Percentiles rank a stretch among this genome's conserved stretches.
Conservation (phyloP, 495 filamentous ascomycete species). For the Xylaria telfairii region DNA sequence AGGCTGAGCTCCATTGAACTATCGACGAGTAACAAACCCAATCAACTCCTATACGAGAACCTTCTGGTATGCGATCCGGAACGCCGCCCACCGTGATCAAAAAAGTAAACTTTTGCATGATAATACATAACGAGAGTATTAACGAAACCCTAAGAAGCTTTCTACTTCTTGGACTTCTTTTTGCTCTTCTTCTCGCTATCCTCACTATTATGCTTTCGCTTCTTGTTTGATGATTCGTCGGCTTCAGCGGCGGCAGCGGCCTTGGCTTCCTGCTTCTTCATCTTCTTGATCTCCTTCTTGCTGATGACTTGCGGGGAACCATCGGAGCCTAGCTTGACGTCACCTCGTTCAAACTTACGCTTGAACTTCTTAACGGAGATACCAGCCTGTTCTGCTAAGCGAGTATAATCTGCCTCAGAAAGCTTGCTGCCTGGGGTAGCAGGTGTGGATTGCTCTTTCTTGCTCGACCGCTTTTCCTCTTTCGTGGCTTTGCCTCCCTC, state of each 20-base stretch:
- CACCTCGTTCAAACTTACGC: conserved; percentile 72
- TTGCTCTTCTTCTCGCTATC: conserved; percentile 54
- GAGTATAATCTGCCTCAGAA: conserved; percentile 56
- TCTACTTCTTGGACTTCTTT: conserved; percentile 53
- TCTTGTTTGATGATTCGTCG: conserved; percentile 35
- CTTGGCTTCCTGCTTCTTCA: conserved; percentile 69
- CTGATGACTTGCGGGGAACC: conserved; percentile 67
- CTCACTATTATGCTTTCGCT: conserved; percentile 40
- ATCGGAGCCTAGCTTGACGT: conserved; percentile 64
- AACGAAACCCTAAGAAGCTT: conserved; percentile 34
- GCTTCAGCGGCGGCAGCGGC: conserved; percentile 27
- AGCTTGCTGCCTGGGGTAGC: conserved; percentile 43
- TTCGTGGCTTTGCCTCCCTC: conserved; percentile 40
- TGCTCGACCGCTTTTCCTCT: conserved; percentile 50
- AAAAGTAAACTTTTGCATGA: conserved; percentile 38
- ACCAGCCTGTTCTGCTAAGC: conserved; percentile 65
- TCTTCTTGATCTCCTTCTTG: conserved; percentile 80
- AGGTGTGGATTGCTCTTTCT: conserved; percentile 48
- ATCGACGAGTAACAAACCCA: conserved; percentile 29
- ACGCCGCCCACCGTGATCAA: conserved; percentile 37
- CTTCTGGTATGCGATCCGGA: conserved; percentile 44
- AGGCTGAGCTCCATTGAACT: conserved; percentile 19
- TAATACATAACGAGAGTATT: conserved; percentile 38
- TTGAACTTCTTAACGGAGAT: conserved; percentile 72
- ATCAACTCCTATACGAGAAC: conserved; percentile 39